Base-by-base conservation (phyloP, 2,329 filamentous ascomycete species). In the Rutstroemia sp. region DNA sequence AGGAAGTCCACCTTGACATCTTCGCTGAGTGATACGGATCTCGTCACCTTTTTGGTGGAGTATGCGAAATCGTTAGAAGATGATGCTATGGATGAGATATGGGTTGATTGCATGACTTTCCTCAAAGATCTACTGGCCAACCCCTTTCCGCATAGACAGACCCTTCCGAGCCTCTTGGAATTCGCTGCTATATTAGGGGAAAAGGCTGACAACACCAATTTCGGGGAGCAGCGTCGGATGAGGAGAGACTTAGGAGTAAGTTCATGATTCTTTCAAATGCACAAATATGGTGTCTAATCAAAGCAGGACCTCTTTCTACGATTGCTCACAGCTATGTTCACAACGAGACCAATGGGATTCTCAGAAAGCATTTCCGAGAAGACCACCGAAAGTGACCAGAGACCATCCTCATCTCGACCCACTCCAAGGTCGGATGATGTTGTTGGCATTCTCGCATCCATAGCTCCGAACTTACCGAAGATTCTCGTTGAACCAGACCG, bases 11-110 rank as follows among this genome's bases (percentile, higher is more conserved):
- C 89, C 2, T 76, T 97, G 69, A 95, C 92, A 0, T 88, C 94
- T 17, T 86, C 89, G 48, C 74, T 99, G 9, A 84, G 84, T 54
- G 91, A 96, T 65, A 81, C 83, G 0, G 92, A 96, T 66, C 76
- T 99, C 10, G 89, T 92, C 8, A 82, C 87, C 8, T 99, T 99
- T 70, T 73, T 97, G 46, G 88, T 96, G 7, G 88, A 94, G 60
- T 99, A 99, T 70, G 87, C 91, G 0, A 82, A 82, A 30, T 94
- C 92, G 0, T 77, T 97, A 12, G 94, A 99, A 67, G 94, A 99
- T 66, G 94, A 99, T 74, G 88, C 94, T 16, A 92, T 96, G 80
- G 94, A 99, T 66, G 94, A 99, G 72, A 96, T 99, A 49, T 99
- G 94, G 94, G 80, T 85, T 42, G 92, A 99, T 69, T 99, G 92